phyloP scores from a whole-genome alignment of 805 yeast genomes.

The Candida jianshihensis region DNA sequence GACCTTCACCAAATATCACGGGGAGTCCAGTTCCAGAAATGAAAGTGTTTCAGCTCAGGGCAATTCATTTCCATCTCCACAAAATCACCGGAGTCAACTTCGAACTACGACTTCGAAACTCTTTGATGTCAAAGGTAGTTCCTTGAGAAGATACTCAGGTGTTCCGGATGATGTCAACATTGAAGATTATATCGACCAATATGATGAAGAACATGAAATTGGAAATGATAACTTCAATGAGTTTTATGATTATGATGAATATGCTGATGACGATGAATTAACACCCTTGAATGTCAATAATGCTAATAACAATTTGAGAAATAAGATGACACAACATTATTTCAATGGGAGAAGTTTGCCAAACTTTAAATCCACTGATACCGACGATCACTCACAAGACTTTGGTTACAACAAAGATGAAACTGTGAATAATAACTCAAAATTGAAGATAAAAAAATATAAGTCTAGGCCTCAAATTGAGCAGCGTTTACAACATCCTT shows the following conservation, averaged over 20 bases:
- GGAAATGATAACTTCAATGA: constrained; percentile 26
- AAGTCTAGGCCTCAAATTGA: constrained; percentile 10
- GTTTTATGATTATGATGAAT: constrained; percentile 19
- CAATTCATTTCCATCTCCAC: neutral
- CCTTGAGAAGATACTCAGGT: constrained; percentile 66
- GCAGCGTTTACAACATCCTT: constrained; percentile 18
- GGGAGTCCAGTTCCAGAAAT: constrained; percentile 10
- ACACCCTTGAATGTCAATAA: constrained; percentile 19
- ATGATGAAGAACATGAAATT: constrained; percentile 32
- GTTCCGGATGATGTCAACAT: constrained; percentile 52
- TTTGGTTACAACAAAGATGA: constrained; percentile 9
- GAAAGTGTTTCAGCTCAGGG: constrained; percentile 7
- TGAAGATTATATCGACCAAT: constrained; percentile 36
- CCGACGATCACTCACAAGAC: constrained; percentile 8
- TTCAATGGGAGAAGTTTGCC: constrained; percentile 23
- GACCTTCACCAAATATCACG: constrained; percentile 18
- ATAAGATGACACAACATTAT: constrained; percentile 12
- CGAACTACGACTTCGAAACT: constrained; percentile 67
- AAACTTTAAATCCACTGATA: constrained; percentile 14
- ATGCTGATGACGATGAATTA: constrained; percentile 21
- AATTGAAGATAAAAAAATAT: constrained; percentile 16
- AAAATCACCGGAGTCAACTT: constrained; percentile 26
- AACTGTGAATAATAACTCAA: constrained; percentile 6
- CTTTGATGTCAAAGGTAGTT: constrained; percentile 67
- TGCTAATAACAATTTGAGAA: constrained; percentile 17